Evolutionary conservation across 73 alveolate genomes (phyloP).

Genomic region (Blepharisma japonicum): DNA sequence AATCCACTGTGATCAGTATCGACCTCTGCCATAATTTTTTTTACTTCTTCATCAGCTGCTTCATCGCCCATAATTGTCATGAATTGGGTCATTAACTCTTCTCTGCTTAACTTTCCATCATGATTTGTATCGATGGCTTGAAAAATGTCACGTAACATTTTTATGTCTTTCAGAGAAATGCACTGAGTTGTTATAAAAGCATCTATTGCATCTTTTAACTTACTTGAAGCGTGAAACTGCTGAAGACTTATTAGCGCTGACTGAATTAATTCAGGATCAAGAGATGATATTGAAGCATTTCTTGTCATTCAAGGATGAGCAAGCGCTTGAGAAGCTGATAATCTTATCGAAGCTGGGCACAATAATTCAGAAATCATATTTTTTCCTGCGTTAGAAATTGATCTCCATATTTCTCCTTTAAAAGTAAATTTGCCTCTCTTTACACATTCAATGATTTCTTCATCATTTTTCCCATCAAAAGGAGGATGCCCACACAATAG

Average conservation of each 20-base stretch:
- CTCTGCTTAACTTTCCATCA: constrained; percentile 30
- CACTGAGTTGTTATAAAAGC: constrained; percentile 25
- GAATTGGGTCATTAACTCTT: not conserved
- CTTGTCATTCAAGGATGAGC: constrained; percentile 49
- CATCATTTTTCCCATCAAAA: constrained; percentile 78
- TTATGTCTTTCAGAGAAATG: not conserved
- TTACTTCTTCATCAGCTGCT: constrained; percentile 57
- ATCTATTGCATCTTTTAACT: constrained; percentile 9
- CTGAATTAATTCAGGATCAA: not conserved
- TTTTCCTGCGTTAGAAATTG: constrained; percentile 50
- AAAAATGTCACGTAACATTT: constrained; percentile 29
- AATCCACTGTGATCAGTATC: constrained; percentile 80
- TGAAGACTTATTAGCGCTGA: not conserved
- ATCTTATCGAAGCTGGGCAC: constrained; percentile 43
- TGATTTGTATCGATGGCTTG: constrained; percentile 39
- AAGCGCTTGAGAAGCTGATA: constrained; percentile 58
- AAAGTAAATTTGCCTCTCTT: constrained; percentile 43
- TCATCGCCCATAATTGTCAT: constrained; percentile 14
- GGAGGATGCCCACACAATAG: constrained; percentile 78
- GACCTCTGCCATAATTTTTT: constrained; percentile 62
- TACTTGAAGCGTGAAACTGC: not conserved
- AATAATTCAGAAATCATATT: constrained; percentile 48
- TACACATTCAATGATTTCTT: constrained; percentile 55
- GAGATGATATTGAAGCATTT: not conserved
- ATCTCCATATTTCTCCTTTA: constrained; percentile 52